phyloP scores from a whole-genome alignment of 2,329 filamentous ascomycete species.

The Scolecobasidium constrictum region DNA sequence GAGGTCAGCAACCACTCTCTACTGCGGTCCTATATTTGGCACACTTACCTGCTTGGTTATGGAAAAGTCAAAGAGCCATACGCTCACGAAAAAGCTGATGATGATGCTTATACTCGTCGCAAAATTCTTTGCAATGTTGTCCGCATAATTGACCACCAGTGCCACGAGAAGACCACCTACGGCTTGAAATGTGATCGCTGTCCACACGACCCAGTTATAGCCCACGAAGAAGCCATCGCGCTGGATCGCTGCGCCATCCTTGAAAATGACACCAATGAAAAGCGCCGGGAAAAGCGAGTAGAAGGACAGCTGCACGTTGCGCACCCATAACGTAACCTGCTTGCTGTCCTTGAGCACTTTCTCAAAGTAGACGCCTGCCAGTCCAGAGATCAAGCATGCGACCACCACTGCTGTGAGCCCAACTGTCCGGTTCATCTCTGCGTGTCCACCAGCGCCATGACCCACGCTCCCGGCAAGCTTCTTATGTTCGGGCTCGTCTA shows the following conservation, averaged over 20 bases:
- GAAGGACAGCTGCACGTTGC: constrained; percentile 88
- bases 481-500: constrained; percentile 22
- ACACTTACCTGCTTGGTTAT: constrained; percentile 59
- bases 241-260: constrained; percentile 74
- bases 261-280: constrained; percentile 74
- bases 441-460: constrained; percentile 35
- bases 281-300: constrained; percentile 88
- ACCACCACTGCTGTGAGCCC: constrained; percentile 69
- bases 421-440: constrained; percentile 63
- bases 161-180: constrained; percentile 75
- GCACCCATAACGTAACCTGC: constrained; percentile 75
- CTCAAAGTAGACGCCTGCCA: constrained; percentile 81
- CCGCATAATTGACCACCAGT: constrained; percentile 69
- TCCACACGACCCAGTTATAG: constrained; percentile 88
- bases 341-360: constrained; percentile 85
- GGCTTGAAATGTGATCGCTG: constrained; percentile 71
- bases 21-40: too few relatives aligned
- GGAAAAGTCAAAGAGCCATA: constrained; percentile 73
- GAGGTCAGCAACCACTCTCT: too few relatives aligned
- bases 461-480: constrained; percentile 57
- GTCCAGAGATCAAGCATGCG: constrained; percentile 68
- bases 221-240: constrained; percentile 87
- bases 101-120: constrained; percentile 88
- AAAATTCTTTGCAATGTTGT: constrained; percentile 90
- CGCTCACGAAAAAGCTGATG: constrained; percentile 73